These are phyloP conservation scores for Mallotus japonicus DNA, from an alignment of 441 rosid genomes.

Conservation along the genomic window DNA sequence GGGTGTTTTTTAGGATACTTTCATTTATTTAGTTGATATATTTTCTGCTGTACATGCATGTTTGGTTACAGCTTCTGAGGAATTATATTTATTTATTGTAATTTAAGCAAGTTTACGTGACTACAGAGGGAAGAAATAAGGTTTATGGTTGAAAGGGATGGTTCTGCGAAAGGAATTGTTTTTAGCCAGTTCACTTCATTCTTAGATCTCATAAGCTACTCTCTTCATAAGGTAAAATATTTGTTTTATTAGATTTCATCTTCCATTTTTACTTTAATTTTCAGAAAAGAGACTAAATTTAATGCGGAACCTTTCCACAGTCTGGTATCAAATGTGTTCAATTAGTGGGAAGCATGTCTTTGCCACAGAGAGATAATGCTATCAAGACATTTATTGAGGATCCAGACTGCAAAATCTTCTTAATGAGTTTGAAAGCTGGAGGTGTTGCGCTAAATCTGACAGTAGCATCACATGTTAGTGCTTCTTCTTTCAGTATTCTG, in stretches of 20 bases:
- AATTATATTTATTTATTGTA: background rate
- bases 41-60: background rate
- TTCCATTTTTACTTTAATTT: background rate
- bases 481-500: conserved; percentile 10
- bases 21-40: background rate
- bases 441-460: conserved; percentile 95
- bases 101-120: conserved; percentile 22
- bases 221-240: conserved; percentile 63
- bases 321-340: conserved; percentile 81
- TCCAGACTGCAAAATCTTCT: conserved; percentile 85
- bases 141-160: conserved; percentile 92
- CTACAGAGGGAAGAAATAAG: conserved; percentile 94
- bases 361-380: conserved; percentile 76
- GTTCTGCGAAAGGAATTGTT: conserved; percentile 95
- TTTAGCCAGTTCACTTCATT: conserved; percentile 98
- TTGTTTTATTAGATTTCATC: background rate
- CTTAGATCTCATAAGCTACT: conserved; percentile 87
- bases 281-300: background rate
- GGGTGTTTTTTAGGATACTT: background rate
- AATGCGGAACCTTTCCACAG: conserved; percentile 40
- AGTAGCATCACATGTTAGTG: conserved; percentile 89
- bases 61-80: background rate
- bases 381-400: conserved; percentile 82
- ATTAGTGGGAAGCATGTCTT: conserved; percentile 86
- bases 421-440: conserved; percentile 96